phyloP scores from a whole-genome alignment of 148 eudicot species.

The Fagopyrum tataricum region DNA sequence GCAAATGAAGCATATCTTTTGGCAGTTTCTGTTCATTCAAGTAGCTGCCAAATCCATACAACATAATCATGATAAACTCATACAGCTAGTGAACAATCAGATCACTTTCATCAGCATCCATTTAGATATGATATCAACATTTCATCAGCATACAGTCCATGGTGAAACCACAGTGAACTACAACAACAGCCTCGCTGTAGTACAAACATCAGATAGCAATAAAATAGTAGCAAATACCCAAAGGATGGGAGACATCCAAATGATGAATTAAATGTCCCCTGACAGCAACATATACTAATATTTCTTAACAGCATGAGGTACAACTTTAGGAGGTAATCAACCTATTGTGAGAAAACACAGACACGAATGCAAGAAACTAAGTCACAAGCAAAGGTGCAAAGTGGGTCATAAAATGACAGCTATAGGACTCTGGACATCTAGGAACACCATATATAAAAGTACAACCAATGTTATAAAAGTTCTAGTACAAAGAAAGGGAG shows the following conservation, averaged over 20 bases:
- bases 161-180: conserved; percentile 4
- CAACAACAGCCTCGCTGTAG: neutral
- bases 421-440: too few relatives aligned
- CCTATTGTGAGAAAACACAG: neutral
- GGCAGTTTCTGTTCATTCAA: conserved; percentile 81
- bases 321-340: neutral
- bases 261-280: neutral
- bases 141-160: neutral
- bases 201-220: neutral
- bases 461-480: neutral
- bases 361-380: neutral
- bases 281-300: neutral
- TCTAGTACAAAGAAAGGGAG: neutral
- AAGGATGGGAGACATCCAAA: neutral
- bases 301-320: neutral
- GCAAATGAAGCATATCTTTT: conserved; percentile 62
- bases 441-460: too few relatives aligned
- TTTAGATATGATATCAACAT: neutral
- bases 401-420: neutral
- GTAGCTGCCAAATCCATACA: conserved; percentile 48
- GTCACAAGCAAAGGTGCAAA: neutral
- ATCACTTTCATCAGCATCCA: neutral
- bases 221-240: neutral
- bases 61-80: neutral
- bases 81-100: neutral